phyloP scores from a whole-genome alignment of 2,329 filamentous ascomycete genomes.

The Fusarium papillatum region DNA sequence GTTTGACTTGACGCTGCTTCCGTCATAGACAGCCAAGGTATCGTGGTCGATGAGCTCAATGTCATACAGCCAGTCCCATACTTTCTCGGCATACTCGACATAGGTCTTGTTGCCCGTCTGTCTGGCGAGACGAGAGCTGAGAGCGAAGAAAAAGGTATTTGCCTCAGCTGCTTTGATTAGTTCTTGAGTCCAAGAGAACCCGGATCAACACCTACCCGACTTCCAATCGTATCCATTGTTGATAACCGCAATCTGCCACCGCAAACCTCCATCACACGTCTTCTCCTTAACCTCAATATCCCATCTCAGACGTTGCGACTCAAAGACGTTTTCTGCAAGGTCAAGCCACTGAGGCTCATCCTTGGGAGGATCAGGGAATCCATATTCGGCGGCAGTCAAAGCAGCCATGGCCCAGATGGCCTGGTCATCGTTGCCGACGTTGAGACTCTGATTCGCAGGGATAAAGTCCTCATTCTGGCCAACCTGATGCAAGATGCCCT shows the following conservation, averaged over 20 bases:
- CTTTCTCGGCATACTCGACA: slow-evolving; percentile 70
- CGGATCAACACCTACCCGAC: slow-evolving; percentile 58
- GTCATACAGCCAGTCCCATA: slow-evolving; percentile 71
- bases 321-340: slow-evolving; percentile 72
- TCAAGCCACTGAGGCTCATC: slow-evolving; percentile 71
- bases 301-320: slow-evolving; percentile 53
- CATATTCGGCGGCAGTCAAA: slow-evolving; percentile 75
- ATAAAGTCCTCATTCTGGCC: slow-evolving; percentile 69
- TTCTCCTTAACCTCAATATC: slow-evolving; percentile 69
- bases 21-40: slow-evolving; percentile 74
- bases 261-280: slow-evolving; percentile 75
- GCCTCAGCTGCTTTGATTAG: slow-evolving; percentile 59
- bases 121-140: slow-evolving; percentile 76
- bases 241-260: slow-evolving; percentile 82
- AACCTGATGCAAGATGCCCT: slow-evolving; percentile 69
- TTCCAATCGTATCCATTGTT: slow-evolving; percentile 86
- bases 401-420: slow-evolving; percentile 79
- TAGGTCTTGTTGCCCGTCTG: slow-evolving; percentile 79
- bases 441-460: slow-evolving; percentile 68
- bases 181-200: accelerated
- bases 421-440: slow-evolving; percentile 78
- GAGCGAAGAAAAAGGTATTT: slow-evolving; percentile 73
- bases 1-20: slow-evolving; percentile 66
- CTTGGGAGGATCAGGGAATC: slow-evolving; percentile 69
- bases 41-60: slow-evolving; percentile 71